phyloP scores from a whole-genome alignment of 768 basidiomycete genomes.

The Boletus rubroflammeus region DNA sequence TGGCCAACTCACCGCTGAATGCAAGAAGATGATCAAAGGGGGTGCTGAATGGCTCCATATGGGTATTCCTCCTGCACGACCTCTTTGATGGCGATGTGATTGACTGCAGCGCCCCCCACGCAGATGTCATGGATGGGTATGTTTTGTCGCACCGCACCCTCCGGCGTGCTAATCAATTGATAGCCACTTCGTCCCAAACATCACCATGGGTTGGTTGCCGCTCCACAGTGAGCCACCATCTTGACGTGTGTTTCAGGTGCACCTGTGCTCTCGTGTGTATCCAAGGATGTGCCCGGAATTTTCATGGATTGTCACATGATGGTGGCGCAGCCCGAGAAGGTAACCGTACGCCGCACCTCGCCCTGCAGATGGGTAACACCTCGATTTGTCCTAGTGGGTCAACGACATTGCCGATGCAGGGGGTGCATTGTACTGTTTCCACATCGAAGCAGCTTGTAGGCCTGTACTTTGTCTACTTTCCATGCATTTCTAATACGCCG shows the following conservation, averaged over 20 bases:
- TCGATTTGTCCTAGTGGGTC: conserved; percentile 68
- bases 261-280: conserved; percentile 81
- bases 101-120: conserved; percentile 4
- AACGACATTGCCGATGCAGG: conserved; percentile 94
- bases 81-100: conserved; percentile 8
- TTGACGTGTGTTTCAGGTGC: conserved; percentile 52
- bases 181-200: conserved; percentile 98
- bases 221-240: not conserved
- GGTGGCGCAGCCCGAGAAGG: conserved; percentile 91
- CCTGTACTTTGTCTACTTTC: conserved; percentile 5
- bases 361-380: not conserved
- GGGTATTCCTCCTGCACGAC: conserved; percentile 47
- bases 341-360: conserved; percentile 26
- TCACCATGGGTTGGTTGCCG: conserved; percentile 79
- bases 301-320: conserved; percentile 99
- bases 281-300: conserved; percentile 85
- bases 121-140: conserved; percentile 98
- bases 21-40: conserved; percentile 90
- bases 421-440: conserved; percentile 93
- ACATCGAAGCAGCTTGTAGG: conserved; percentile 88
- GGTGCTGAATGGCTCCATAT: conserved; percentile 99
- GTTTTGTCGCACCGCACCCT: not conserved
- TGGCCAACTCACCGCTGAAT: conserved; percentile 91
- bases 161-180: conserved; percentile 5
- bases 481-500: conserved; percentile 15